Percentiles rank a stretch among this genome's conserved stretches.
Evolutionary conservation across 2,329 filamentous ascomycete species (phyloP).

Genomic region (Elsinoe perseae): DNA sequence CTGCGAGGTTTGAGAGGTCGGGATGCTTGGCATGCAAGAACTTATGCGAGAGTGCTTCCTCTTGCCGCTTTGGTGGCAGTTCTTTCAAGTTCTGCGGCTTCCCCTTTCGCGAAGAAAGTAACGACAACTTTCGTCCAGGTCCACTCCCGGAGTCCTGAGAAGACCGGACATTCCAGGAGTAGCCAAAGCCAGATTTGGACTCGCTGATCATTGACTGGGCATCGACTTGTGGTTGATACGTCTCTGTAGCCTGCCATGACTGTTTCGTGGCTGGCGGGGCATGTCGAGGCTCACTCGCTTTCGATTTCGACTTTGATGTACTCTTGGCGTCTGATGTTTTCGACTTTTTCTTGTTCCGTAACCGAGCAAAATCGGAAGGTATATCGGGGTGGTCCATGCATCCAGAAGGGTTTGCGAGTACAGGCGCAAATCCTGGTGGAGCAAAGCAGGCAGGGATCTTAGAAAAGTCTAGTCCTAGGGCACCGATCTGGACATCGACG

Average conservation of each 20-base stretch:
- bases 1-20: not conserved
- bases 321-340: not conserved
- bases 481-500: not conserved
- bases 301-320: not conserved
- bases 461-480: conserved; percentile 3
- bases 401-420: not conserved
- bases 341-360: conserved; percentile 9
- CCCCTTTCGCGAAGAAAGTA: conserved; percentile 1
- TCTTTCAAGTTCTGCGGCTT: conserved; percentile 7
- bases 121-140: conserved; percentile 10
- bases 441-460: conserved; percentile 14
- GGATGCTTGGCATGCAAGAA: conserved; percentile 3
- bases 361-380: not conserved
- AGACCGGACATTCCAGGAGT: conserved; percentile 12
- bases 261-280: not conserved
- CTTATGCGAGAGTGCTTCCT: conserved; percentile 9
- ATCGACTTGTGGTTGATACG: not conserved
- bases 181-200: not conserved
- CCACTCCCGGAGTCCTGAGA: conserved; percentile 7
- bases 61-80: conserved; percentile 1
- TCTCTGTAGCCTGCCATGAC: not conserved
- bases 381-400: conserved; percentile 16
- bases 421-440: not conserved
- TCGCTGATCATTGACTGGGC: conserved; percentile 6
- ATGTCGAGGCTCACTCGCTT: not conserved